Conservation (phyloP, 2,329 filamentous ascomycete species). For the Reticulascus tulasneorum region DNA sequence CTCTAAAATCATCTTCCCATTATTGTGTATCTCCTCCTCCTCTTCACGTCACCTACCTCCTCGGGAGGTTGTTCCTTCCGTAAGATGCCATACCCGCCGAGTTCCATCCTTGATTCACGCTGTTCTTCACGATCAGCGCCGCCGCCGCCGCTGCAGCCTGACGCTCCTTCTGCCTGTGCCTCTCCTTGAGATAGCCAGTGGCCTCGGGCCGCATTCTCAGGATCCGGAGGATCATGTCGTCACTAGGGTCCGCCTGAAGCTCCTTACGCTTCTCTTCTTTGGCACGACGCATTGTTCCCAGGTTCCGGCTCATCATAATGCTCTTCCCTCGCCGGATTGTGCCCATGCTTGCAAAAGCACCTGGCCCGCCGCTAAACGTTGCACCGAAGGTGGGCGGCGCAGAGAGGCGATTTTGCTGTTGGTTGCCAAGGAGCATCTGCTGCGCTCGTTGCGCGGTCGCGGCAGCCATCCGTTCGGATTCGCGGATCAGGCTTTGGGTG, state of each 20-base stretch:
- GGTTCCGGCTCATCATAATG: constrained; percentile 90
- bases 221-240: constrained; percentile 97
- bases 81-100: constrained; percentile 38
- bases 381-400: constrained; percentile 53
- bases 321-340: constrained; percentile 66
- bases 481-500: constrained; percentile 85
- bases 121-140: constrained; percentile 91
- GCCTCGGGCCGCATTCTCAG: constrained; percentile 93
- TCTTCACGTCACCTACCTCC: constrained; percentile 32
- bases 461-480: constrained; percentile 93
- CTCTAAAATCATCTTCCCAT: constrained; percentile 1
- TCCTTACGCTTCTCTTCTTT: constrained; percentile 96
- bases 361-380: constrained; percentile 45
- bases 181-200: constrained; percentile 78
- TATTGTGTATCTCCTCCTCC: not conserved
- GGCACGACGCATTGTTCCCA: constrained; percentile 92
- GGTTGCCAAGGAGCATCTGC: constrained; percentile 55
- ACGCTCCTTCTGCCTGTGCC: constrained; percentile 89
- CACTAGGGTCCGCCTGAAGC: constrained; percentile 91
- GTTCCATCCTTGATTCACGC: constrained; percentile 60
- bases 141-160: constrained; percentile 86
- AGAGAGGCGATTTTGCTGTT: constrained; percentile 52
- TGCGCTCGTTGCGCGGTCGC: constrained; percentile 75
- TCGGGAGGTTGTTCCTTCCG: constrained; percentile 42
- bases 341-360: constrained; percentile 61